These are phyloP conservation scores for Ogataea dorogensis DNA, from an alignment of 805 yeast genomes.

Conservation along the genomic window DNA sequence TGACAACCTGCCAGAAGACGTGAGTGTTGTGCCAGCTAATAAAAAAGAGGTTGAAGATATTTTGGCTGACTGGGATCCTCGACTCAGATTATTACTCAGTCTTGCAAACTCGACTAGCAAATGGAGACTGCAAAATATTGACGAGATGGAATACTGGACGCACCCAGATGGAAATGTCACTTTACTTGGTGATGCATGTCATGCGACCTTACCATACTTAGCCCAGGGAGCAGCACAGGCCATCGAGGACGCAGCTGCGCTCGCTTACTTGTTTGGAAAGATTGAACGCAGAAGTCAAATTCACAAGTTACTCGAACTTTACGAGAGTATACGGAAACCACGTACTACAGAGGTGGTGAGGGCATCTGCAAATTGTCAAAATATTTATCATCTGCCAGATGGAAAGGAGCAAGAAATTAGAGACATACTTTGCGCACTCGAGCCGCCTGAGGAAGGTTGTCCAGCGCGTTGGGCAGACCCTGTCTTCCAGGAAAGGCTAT, in stretches of 20 bases:
- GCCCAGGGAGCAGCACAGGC: slow-evolving; percentile 24
- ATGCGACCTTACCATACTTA: slow-evolving; percentile 19
- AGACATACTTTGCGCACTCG: slow-evolving; percentile 13
- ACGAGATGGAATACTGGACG: slow-evolving; percentile 15
- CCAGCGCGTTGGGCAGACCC: slow-evolving; percentile 22
- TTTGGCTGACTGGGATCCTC: slow-evolving; percentile 18
- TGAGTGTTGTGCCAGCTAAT: slow-evolving; percentile 13
- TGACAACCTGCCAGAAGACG: slow-evolving; percentile 13
- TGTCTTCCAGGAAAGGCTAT: slow-evolving; percentile 17
- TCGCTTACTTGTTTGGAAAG: slow-evolving; percentile 18
- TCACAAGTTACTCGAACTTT: slow-evolving; percentile 7
- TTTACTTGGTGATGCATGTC: slow-evolving; percentile 20
- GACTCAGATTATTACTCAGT: slow-evolving; percentile 9
- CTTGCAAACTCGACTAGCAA: slow-evolving; percentile 12
- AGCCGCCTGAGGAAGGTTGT: slow-evolving; percentile 17
- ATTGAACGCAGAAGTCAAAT: slow-evolving; percentile 12
- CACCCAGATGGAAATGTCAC: slow-evolving; percentile 14
- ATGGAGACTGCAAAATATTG: slow-evolving; percentile 17
- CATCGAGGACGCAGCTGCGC: slow-evolving; percentile 19
- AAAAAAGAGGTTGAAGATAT: slow-evolving; percentile 12
- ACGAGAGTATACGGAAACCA: slow-evolving; percentile 15
- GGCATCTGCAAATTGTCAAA: slow-evolving; percentile 17
- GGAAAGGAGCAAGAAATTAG: slow-evolving; percentile 14
- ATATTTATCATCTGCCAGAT: slow-evolving; percentile 18
- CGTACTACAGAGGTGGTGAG: slow-evolving; percentile 17